Base-by-base conservation (phyloP, 306 rosid species). In the Pterocarpus santalinus region DNA sequence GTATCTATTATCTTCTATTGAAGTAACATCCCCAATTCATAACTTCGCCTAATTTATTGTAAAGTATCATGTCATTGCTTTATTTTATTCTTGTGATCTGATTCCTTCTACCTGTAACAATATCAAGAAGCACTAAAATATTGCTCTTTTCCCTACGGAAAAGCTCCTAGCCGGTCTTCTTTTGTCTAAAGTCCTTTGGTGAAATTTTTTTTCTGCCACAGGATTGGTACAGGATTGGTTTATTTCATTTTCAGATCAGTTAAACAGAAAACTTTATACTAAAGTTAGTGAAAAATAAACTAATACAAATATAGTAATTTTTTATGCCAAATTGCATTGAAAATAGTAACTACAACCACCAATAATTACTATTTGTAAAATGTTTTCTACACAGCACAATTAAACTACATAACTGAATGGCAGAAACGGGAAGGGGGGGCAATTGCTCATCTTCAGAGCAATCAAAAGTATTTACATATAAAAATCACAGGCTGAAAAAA, bases 81-180 rank as follows among this genome's bases (percentile, higher is more conserved):
- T 80, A 73, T 64, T 80, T 64, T 73, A 81, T 32, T 30, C 36
- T 4, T 3, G 5, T 57, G 51, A 65, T 65, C 28, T 7, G 2
- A 49, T 72, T 35, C 28, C 47, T 5, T 17, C 10, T 32, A 8
- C 35, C 13, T 46, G 17, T 2, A 77, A 51, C 36, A 36, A 66
- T 38, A 5, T 67, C 35, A 46, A 30, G 16, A 7, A 44, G 2
- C 12, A 22, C 36, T 47, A 67, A 44, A 66, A 43, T 49, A 75
- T 28, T 14, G 57, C 46, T 35, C 7, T 2, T 34, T 30, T 8
- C 8, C 69, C 65, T 62, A 11, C 8, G 17, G 8, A n/a, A 12
- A 34, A 2, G 5, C n/a, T 9, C 30, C 76, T 63, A 81, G 35
- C 72, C 9, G 5, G 46, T 8, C 9, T 9, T 41, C 7, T 4